Evolutionary conservation across 2,329 filamentous ascomycete genomes (phyloP).

Genomic region (Fusarium tanahbumbuense): DNA sequence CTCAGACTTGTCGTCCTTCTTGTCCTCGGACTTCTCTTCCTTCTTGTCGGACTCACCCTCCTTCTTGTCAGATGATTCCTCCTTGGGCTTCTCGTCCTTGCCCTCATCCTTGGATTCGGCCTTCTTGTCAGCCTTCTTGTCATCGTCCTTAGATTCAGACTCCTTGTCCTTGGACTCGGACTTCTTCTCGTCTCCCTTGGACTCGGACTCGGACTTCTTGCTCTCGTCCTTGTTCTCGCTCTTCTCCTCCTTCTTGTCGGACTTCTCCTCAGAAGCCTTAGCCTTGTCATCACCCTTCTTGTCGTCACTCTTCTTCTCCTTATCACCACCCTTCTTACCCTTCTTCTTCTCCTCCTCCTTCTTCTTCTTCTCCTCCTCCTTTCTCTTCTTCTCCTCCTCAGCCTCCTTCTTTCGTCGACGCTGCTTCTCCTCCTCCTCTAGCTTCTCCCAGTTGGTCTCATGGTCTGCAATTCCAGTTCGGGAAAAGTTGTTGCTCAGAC

Average conservation of each 20-base stretch:
- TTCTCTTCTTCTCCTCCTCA: constrained; percentile 53
- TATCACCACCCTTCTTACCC: constrained; percentile 38
- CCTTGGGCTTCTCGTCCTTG: constrained; percentile 21
- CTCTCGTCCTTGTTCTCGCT: constrained; percentile 30
- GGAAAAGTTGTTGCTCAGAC: constrained; percentile 55
- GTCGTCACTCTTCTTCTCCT: constrained; percentile 38
- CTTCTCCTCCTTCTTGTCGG: constrained; percentile 43
- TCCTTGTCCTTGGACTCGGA: constrained; percentile 33
- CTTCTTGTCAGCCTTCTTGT: constrained; percentile 9
- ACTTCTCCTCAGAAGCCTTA: constrained; percentile 26
- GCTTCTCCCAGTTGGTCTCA: constrained; percentile 58
- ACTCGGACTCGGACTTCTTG: constrained; percentile 18
- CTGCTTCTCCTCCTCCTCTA: constrained; percentile 57
- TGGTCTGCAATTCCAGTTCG: constrained; percentile 51
- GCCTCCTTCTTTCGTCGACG: constrained; percentile 54
- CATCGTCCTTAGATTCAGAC: constrained; percentile 17
- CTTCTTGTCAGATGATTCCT: constrained; percentile 11
- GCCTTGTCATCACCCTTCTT: background rate
- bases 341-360: constrained; percentile 49
- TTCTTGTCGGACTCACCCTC: constrained; percentile 30
- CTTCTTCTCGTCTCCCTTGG: constrained; percentile 32
- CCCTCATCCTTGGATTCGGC: constrained; percentile 30
- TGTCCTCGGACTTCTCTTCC: constrained; percentile 28
- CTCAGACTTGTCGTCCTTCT: constrained; percentile 11
- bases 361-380: constrained; percentile 51